These are phyloP conservation scores for Russula ochroleuca DNA, from an alignment of 768 basidiomycete genomes.

Conservation along the genomic window DNA sequence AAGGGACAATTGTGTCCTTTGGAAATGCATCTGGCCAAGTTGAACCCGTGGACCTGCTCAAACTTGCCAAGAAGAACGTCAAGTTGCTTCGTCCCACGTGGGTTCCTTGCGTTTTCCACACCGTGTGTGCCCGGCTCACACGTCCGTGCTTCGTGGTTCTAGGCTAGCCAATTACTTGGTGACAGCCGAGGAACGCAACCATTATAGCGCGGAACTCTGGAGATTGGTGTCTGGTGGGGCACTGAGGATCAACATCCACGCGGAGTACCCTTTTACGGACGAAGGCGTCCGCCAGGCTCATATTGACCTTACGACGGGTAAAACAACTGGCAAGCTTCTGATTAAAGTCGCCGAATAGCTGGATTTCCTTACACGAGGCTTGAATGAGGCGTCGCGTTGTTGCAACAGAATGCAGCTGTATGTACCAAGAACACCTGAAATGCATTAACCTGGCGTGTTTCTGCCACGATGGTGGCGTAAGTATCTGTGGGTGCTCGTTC, in stretches of 20 bases:
- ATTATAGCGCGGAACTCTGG: constrained; percentile 66
- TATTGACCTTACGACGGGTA: constrained; percentile 67
- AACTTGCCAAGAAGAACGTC: constrained; percentile 76
- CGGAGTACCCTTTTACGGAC: constrained; percentile 79
- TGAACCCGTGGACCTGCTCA: constrained; percentile 67
- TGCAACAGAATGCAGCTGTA: constrained; percentile 41
- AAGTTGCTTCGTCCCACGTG: constrained; percentile 75
- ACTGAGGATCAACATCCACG: constrained; percentile 63
- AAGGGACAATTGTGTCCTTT: constrained; percentile 85
- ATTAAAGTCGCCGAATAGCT: constrained; percentile 50
- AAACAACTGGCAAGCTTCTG: constrained; percentile 82
- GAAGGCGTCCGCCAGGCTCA: constrained; percentile 79
- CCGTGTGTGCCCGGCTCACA: background rate
- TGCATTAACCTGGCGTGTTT: constrained; percentile 1
- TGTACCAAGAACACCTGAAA: constrained; percentile 30
- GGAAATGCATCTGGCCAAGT: constrained; percentile 91
- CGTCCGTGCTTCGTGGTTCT: constrained; percentile 9
- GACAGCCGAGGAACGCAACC: constrained; percentile 65
- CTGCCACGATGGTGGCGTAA: constrained; percentile 21
- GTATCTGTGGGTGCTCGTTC: background rate
- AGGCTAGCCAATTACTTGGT: constrained; percentile 70
- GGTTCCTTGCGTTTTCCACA: constrained; percentile 31
- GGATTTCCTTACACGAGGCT: constrained; percentile 36
- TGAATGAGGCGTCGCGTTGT: constrained; percentile 41
- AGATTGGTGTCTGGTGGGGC: constrained; percentile 52